A percentile compares a stretch with the other conserved stretches of the same genome.
Conservation (phyloP, 495 filamentous ascomycete genomes). For the Neurospora africana region DNA sequence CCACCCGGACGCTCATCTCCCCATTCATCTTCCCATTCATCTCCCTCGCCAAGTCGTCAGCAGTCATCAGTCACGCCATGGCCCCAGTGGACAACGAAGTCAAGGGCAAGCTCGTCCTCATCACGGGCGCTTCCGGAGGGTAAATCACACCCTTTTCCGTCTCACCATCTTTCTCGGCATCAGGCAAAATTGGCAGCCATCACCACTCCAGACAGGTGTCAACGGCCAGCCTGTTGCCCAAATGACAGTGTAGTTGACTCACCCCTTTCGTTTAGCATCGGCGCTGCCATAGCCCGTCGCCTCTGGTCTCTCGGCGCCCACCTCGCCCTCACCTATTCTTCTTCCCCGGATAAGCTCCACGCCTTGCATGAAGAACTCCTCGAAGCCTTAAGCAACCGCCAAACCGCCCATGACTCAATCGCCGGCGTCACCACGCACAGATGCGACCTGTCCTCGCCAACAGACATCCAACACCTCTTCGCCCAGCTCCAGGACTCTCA, state of each 20-base stretch:
- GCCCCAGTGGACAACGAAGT: conserved; percentile 38
- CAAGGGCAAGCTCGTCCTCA: conserved; percentile 47
- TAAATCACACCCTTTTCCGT: conserved; percentile 20
- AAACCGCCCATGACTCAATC: conserved; percentile 13
- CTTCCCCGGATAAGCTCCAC: conserved; percentile 36
- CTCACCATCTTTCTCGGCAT: background rate
- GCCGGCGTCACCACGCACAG: conserved; percentile 43
- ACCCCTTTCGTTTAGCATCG: conserved; percentile 35
- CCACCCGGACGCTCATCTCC: background rate
- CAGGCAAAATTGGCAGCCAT: background rate
- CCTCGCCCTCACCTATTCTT: conserved; percentile 53
- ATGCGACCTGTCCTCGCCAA: conserved; percentile 44
- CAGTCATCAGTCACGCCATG: conserved; percentile 6
- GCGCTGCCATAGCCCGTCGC: conserved; percentile 47
- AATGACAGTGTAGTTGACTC: background rate
- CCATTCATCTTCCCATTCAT: background rate
- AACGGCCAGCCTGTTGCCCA: background rate
- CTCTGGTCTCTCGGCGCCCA: conserved; percentile 43
- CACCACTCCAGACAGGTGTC: background rate
- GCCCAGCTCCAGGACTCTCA: conserved; percentile 41
- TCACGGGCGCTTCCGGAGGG: conserved; percentile 59
- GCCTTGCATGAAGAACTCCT: conserved; percentile 30
- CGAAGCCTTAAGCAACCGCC: conserved; percentile 4
- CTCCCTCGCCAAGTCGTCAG: background rate
- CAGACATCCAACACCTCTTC: conserved; percentile 43